Conservation (phyloP, 306 rosid species). For the Mimosa bimucronata region DNA sequence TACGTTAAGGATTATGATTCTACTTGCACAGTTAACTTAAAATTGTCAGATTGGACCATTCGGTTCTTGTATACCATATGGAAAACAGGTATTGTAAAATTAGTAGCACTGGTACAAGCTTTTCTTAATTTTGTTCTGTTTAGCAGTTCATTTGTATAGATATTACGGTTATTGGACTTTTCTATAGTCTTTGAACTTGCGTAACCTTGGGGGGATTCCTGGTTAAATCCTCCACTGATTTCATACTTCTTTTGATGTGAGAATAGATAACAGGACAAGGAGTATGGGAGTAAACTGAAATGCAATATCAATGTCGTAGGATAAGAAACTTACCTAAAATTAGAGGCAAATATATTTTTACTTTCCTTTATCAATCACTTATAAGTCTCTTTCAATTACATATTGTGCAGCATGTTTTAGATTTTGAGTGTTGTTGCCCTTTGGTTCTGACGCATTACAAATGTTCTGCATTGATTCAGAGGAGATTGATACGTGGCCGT, state of each 20-base stretch:
- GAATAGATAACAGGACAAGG: neutral
- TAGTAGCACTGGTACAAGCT: neutral
- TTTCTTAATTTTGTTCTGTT: constrained; percentile 10
- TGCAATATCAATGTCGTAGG: neutral
- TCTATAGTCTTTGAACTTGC: neutral
- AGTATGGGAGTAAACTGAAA: neutral
- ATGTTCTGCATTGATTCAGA: neutral
- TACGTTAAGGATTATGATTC: neutral
- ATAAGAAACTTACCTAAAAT: constrained; percentile 3
- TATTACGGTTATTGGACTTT: neutral
- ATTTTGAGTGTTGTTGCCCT: constrained; percentile 23
- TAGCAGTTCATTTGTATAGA: neutral
- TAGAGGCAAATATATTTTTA: neutral
- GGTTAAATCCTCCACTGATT: neutral
- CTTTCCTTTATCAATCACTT: constrained; percentile 12
- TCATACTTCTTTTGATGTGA: neutral
- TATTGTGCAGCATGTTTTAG: constrained; percentile 21
- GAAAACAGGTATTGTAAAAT: neutral
- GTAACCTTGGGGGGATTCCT: neutral
- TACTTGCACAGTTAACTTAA: neutral
- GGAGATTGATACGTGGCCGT: neutral
- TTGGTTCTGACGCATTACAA: constrained; percentile 19
- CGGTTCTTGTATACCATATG: neutral
- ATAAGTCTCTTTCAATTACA: constrained; percentile 8
- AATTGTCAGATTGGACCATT: neutral